phyloP scores from a whole-genome alignment of 1,284 basidiomycete genomes.

The Moesziomyces antarcticus region DNA sequence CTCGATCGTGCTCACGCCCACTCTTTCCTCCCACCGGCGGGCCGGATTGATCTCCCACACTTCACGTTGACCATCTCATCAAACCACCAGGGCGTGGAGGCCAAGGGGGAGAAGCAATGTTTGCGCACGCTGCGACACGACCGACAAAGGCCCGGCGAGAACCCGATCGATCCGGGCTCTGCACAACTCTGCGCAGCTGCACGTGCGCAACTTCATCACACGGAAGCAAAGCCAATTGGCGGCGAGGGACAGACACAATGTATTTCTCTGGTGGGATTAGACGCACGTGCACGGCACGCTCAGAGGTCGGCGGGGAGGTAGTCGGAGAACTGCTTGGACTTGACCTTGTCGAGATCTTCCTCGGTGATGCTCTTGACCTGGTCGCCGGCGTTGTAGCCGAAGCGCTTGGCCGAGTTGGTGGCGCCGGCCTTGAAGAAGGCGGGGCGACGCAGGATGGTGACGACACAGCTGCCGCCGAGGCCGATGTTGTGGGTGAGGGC shows the following conservation, averaged over 20 bases:
- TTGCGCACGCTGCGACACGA: too few species aligned
- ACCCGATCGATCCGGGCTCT: not conserved
- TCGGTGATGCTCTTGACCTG: conserved; percentile 55
- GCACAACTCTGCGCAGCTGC: not conserved
- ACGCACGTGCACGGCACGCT: not conserved
- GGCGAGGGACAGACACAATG: not conserved
- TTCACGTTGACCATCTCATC: too few species aligned
- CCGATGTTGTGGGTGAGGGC: conserved; percentile 86
- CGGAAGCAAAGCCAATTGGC: too few species aligned
- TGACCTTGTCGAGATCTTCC: conserved; percentile 58
- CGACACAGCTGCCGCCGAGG: conserved; percentile 72
- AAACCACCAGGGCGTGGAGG: too few species aligned
- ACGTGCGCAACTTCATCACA: not conserved
- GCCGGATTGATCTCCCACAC: too few species aligned
- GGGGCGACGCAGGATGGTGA: conserved; percentile 52
- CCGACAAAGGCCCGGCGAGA: too few species aligned
- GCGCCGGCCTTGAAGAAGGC: conserved; percentile 56
- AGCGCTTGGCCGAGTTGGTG: conserved; percentile 51
- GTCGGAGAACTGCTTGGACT: conserved; percentile 58
- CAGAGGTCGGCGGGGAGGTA: conserved; percentile 53
- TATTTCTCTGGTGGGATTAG: not conserved
- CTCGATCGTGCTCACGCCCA: too few species aligned
- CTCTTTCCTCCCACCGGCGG: too few species aligned
- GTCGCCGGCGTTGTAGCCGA: conserved; percentile 61
- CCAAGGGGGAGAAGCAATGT: too few species aligned